Conservation (phyloP, 2,329 filamentous ascomycete genomes). For the Colletotrichum sp. region DNA sequence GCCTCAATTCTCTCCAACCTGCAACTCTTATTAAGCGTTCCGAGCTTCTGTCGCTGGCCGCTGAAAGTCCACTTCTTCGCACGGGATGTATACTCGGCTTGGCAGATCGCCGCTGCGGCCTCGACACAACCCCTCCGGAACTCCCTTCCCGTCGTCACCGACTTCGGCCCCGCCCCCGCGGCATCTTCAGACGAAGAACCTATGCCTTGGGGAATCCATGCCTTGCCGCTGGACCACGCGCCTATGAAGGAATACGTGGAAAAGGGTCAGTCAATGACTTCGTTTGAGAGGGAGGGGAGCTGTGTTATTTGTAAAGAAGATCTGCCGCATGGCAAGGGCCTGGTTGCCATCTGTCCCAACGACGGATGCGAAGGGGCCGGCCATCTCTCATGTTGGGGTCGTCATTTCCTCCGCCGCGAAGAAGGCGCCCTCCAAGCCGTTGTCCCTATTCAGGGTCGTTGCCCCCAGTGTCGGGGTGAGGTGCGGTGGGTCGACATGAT, state of each 20-base stretch:
- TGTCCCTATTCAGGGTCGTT: slow-evolving; percentile 72
- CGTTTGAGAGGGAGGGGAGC: slow-evolving; percentile 59
- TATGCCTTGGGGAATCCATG: slow-evolving; percentile 53
- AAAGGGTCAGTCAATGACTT: slow-evolving; percentile 59
- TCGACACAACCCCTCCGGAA: slow-evolving; percentile 51
- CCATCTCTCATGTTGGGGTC: slow-evolving; percentile 65
- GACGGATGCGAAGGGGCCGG: slow-evolving; percentile 60
- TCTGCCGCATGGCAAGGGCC: slow-evolving; percentile 51
- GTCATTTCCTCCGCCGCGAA: slow-evolving; percentile 48
- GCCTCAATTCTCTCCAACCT: slow-evolving; percentile 78
- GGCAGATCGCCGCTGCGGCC: slow-evolving; percentile 64
- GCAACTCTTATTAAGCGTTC: slow-evolving; percentile 78
- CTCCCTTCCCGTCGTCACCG: slow-evolving; percentile 60
- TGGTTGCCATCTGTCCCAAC: slow-evolving; percentile 64
- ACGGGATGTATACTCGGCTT: slow-evolving; percentile 70
- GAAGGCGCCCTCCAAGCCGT: slow-evolving; percentile 47
- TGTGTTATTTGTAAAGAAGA: slow-evolving; percentile 58
- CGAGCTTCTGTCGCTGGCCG: slow-evolving; percentile 85
- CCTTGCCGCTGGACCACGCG: slow-evolving; percentile 60
- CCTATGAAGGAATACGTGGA: slow-evolving; percentile 58
- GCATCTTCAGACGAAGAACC: not conserved
- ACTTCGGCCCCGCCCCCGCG: slow-evolving; percentile 46
- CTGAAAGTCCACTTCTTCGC: slow-evolving; percentile 81
- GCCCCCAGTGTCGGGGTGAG: slow-evolving; percentile 69
- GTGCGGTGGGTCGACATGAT: slow-evolving; percentile 80